Evolutionary conservation across 164 flowering plant species (phyloP).

Genomic region (Magnolia sinica): DNA sequence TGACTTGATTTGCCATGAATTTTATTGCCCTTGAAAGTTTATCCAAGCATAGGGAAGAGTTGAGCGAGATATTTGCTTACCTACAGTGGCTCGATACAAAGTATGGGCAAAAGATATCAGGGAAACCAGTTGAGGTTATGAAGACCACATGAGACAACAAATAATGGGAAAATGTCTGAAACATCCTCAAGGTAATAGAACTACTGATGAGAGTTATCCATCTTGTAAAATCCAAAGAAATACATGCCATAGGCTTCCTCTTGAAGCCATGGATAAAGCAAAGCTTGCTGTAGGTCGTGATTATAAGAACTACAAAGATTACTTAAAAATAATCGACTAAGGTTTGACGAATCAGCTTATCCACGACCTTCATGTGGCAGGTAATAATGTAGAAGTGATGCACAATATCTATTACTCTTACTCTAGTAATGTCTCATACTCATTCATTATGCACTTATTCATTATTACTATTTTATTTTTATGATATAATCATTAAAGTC

Average conservation of each 20-base stretch:
- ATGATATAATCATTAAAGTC: too few relatives aligned
- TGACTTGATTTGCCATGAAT: not conserved
- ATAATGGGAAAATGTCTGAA: not conserved
- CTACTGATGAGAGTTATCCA: not conserved
- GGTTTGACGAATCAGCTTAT: not conserved
- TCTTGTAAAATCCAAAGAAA: not conserved
- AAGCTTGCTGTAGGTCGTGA: not conserved
- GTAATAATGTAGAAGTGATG: too few relatives aligned
- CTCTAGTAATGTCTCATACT: too few relatives aligned
- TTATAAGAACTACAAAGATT: not conserved
- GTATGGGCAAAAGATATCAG: not conserved
- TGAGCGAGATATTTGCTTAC: not conserved
- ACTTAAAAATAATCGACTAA: too few relatives aligned
- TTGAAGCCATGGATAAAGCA: not conserved
- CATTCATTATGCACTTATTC: too few relatives aligned
- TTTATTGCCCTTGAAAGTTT: not conserved
- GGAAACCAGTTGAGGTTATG: not conserved
- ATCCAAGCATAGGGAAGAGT: not conserved
- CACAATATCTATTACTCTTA: too few relatives aligned
- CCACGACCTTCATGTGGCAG: not conserved
- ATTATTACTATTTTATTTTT: too few relatives aligned
- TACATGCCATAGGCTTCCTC: not conserved
- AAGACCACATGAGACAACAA: not conserved
- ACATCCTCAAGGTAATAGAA: not conserved
- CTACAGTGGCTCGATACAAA: not conserved